A percentile compares a stretch with the other conserved stretches of the same genome.
Evolutionary conservation across 2,329 filamentous ascomycete genomes (phyloP).

Genomic region (Orbilia oligospora): DNA sequence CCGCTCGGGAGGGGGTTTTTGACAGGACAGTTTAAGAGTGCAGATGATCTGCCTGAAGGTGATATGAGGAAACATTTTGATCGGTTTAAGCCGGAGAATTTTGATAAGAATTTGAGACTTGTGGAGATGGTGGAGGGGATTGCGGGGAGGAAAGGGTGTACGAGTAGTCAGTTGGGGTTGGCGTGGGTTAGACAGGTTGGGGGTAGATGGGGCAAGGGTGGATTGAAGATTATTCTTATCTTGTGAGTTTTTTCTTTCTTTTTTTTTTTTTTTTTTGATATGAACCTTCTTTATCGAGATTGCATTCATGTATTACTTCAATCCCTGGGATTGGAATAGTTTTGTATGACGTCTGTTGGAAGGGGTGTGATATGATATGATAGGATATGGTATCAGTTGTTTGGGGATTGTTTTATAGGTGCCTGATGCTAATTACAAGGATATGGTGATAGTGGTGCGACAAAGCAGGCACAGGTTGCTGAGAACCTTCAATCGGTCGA

Average conservation of each 20-base stretch:
- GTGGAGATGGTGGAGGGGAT: constrained; percentile 73
- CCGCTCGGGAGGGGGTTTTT: constrained; percentile 75
- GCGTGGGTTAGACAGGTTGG: constrained; percentile 74
- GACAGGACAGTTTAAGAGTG: constrained; percentile 70
- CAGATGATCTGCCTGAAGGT: constrained; percentile 72
- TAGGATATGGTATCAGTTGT: neutral
- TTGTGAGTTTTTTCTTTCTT: constrained; percentile 73
- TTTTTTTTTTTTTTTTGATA: too few species aligned
- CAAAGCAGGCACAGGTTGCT: constrained; percentile 69
- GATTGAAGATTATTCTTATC: constrained; percentile 75
- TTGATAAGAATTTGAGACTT: constrained; percentile 76
- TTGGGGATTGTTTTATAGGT: neutral
- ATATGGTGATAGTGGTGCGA: constrained; percentile 38
- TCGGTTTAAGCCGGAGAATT: constrained; percentile 75
- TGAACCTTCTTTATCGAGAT: too few species aligned
- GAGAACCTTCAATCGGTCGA: constrained; percentile 74
- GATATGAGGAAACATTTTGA: constrained; percentile 71
- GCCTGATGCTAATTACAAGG: neutral
- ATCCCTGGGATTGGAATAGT: neutral
- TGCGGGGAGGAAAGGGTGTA: constrained; percentile 74
- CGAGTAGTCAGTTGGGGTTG: constrained; percentile 76
- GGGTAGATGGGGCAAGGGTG: constrained; percentile 66
- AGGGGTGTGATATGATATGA: too few species aligned
- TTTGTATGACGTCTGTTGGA: neutral
- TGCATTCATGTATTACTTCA: neutral